Percentiles rank a stretch among this genome's conserved stretches.
Conservation (phyloP, 441 rosid species). For the Macaranga tanarius region DNA sequence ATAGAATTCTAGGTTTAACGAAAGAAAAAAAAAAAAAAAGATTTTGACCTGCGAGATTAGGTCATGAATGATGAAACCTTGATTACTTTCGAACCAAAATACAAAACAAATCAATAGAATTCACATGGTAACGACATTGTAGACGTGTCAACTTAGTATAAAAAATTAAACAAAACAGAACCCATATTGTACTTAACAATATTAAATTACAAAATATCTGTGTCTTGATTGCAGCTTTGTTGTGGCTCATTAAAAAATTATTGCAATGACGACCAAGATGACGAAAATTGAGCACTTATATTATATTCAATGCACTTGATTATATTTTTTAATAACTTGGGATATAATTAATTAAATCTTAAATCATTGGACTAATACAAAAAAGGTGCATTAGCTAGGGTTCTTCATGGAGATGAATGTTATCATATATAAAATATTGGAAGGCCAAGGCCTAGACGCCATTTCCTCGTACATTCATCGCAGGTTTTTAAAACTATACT, state of each 20-base stretch:
- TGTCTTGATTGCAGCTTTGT: background rate
- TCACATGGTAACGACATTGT: slow-evolving; percentile 16
- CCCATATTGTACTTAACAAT: background rate
- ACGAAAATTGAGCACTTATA: slow-evolving; percentile 30
- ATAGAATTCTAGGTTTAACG: background rate
- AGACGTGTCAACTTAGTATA: slow-evolving; percentile 23
- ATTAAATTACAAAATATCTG: background rate
- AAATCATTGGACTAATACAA: slow-evolving; percentile 28
- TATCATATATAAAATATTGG: background rate
- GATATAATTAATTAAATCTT: slow-evolving; percentile 13
- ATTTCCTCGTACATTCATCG: slow-evolving; percentile 52
- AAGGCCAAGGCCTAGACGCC: slow-evolving; percentile 33
- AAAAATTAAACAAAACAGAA: background rate
- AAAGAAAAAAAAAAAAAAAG: background rate
- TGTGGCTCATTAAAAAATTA: slow-evolving; percentile 5
- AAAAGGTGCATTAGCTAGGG: background rate
- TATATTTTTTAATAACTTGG: slow-evolving; percentile 11
- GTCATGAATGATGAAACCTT: background rate
- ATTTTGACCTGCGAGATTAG: slow-evolving; percentile 9
- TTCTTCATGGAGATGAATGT: background rate
- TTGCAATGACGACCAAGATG: slow-evolving; percentile 43
- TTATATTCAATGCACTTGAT: slow-evolving; percentile 10
- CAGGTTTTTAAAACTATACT: background rate
- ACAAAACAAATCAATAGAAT: background rate
- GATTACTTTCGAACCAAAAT: background rate